These are phyloP conservation scores for Fusarium guadeloupense DNA, from an alignment of 2,329 filamentous ascomycete genomes.

Conservation along the genomic window DNA sequence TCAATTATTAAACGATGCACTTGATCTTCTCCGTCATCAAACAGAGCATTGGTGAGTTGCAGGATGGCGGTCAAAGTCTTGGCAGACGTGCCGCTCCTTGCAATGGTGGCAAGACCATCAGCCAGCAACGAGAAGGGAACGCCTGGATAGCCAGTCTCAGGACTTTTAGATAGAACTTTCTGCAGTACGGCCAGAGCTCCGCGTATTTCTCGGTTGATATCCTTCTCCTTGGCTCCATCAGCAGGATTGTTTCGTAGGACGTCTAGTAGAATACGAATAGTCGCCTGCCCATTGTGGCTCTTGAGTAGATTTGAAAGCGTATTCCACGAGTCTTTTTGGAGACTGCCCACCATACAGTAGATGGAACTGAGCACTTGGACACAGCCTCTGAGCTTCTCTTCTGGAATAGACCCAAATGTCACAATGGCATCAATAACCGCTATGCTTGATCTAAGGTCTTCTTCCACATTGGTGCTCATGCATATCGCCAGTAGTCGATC, in stretches of 20 bases:
- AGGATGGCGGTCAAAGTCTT: conserved; percentile 60
- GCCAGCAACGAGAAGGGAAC: conserved; percentile 68
- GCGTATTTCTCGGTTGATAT: conserved; percentile 65
- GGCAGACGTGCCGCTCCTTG: conserved; percentile 55
- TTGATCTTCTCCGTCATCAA: conserved; percentile 60
- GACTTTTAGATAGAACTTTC: conserved; percentile 68
- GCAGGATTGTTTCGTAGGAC: conserved; percentile 62
- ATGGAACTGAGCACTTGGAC: conserved; percentile 78
- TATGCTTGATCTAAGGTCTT: conserved; percentile 74
- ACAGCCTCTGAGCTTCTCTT: conserved; percentile 68
- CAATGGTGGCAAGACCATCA: conserved; percentile 64
- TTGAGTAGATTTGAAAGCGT: conserved; percentile 75
- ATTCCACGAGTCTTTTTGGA: conserved; percentile 74
- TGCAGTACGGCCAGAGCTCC: conserved; percentile 71
- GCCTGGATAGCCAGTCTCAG: conserved; percentile 67
- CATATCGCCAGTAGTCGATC: conserved; percentile 72
- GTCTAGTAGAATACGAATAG: conserved; percentile 71
- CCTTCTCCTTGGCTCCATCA: conserved; percentile 59
- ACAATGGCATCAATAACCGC: conserved; percentile 74
- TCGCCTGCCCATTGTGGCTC: conserved; percentile 77
- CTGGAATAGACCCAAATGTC: conserved; percentile 76
- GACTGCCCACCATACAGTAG: conserved; percentile 69
- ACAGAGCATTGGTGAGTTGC: conserved; percentile 64
- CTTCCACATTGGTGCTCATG: conserved; percentile 69
- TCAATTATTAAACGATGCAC: conserved; percentile 67